These are phyloP conservation scores for Dipodascus albidus DNA, from an alignment of 805 yeast species.

Conservation along the genomic window DNA sequence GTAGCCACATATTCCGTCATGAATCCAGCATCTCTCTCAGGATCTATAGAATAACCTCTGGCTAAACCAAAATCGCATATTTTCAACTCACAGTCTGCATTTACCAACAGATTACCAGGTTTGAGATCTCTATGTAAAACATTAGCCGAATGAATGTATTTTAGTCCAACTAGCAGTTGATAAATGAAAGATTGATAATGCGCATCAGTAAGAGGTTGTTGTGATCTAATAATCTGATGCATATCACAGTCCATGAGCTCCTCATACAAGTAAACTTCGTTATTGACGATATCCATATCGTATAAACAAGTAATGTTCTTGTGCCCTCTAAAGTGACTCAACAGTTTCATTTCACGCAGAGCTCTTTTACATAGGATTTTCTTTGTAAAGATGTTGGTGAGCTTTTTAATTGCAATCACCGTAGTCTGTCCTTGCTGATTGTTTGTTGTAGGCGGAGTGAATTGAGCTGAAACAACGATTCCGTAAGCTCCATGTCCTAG, in stretches of 20 bases:
- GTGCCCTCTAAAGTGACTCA: constrained; percentile 92
- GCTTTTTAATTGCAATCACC: constrained; percentile 88
- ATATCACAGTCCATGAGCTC: constrained; percentile 98
- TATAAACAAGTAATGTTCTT: constrained; percentile 91
- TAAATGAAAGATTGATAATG: constrained; percentile 91
- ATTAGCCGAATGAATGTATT: constrained; percentile 83
- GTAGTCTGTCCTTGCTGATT: constrained; percentile 26
- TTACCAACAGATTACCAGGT: constrained; percentile 86
- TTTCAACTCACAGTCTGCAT: constrained; percentile 93
- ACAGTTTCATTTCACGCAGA: constrained; percentile 74
- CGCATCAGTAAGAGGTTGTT: constrained; percentile 86
- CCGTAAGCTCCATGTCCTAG: constrained; percentile 98
- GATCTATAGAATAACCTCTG: constrained; percentile 74
- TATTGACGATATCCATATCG: constrained; percentile 82
- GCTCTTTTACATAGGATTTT: constrained; percentile 88
- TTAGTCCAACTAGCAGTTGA: constrained; percentile 83
- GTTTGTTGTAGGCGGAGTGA: constrained; percentile 60
- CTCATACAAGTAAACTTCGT: constrained; percentile 87
- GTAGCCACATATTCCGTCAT: constrained; percentile 97
- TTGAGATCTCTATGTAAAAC: constrained; percentile 90
- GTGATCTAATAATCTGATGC: constrained; percentile 92
- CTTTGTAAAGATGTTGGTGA: constrained; percentile 86
- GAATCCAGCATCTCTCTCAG: constrained; percentile 83
- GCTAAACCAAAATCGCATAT: constrained; percentile 96
- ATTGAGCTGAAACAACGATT: constrained; percentile 87